Evolutionary conservation across 2,329 filamentous ascomycete genomes (phyloP), one percentile per base, ranked within the genome.

Genomic region (Aspergillus chevalieri): DNA sequence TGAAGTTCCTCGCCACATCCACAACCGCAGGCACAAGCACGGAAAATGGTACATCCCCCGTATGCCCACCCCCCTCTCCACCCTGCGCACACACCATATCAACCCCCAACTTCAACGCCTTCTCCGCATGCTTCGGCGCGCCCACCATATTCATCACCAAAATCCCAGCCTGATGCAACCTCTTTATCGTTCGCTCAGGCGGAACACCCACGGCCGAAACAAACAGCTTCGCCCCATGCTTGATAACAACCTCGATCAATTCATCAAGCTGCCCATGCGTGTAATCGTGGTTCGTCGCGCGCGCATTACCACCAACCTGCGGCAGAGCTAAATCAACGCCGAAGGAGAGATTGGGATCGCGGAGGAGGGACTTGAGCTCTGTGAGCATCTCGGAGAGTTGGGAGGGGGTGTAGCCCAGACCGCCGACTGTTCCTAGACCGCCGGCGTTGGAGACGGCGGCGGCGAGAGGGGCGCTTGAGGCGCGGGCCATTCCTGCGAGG

Each of bases 91-190:
- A 95, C 5, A 97, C 80, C 56, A 96, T 85, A 70, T 97, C 92
- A 8, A 95, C 89, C 41, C 92, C 92, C 0, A 85, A 81, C 45
- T 89, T 82, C 3, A 97, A 75, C 2, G 91, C 91, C 74, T 96
- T 96, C 66, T 85, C 81, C 1, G 91, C 91, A 68, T 97, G 92
- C 66, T 86, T 89, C 2, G 92, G 91, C 61, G 91, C 87, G 0
- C 92, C 92, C 17, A 96, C 90, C 91, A 96, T 96, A 69, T 96
- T 96, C 90, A 96, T 96, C 33, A 96, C 78, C 51, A 94, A 66
- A 38, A 97, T 87, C 0, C 87, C 87, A 0, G 86, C 85, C 7
- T 78, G 77, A 64, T 97, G 92, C 42, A 97, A 76, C 43, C 83
- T 74, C 58, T 88, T 83, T 50, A 96, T 86, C 4, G 91, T 82